Evolutionary conservation across 495 filamentous ascomycete genomes (phyloP), one percentile per base, ranked within the genome.

Genomic region (Tirmania nivea): DNA sequence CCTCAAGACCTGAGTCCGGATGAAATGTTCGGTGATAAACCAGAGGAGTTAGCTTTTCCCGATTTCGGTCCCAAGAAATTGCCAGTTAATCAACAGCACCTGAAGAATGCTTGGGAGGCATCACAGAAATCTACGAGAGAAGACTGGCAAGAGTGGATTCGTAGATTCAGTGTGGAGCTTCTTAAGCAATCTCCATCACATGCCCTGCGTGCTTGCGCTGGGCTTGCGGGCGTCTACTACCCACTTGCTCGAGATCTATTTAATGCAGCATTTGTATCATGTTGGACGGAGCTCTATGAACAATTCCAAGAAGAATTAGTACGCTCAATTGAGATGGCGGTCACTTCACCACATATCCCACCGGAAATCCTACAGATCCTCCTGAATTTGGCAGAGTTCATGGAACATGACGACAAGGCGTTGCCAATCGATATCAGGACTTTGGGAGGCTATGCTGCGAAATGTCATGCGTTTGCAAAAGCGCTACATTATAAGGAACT

Each of bases 111-210:
- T 1, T 99, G 92, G 90, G 92, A 96, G 59, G 86, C 92, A 3
- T 84, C 78, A 36, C 84, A 90, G 53, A 90, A 93, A 64, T 94
- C 90, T 16, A 99, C 90, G 1, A 79, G 84, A 50, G 90, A 99
- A 64, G 90, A 99, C 67, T 99, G 90, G 90, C 84, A 92, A 57
- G 90, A 99, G 67, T 99, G 90, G 90, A 94, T 95, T 66, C 76
- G 92, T 51, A 76, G 93, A 20, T 93, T 96, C 65, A 94, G 88
- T 60, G 85, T 94, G 17, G 93, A 94, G 58, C 74, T 99, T 19
- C 73, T 99, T 39, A 88, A 86, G 54, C 92, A 99, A 65, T 94
- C 87, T 2, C 92, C 90, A 17, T 94, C 92, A 48, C 92, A 94
- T 49, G 89, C 90, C 12, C 69, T 99, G 31, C 74, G 90, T 55